phyloP scores from a whole-genome alignment of 2,329 filamentous ascomycete species.

The Periconia macrospinosa region DNA sequence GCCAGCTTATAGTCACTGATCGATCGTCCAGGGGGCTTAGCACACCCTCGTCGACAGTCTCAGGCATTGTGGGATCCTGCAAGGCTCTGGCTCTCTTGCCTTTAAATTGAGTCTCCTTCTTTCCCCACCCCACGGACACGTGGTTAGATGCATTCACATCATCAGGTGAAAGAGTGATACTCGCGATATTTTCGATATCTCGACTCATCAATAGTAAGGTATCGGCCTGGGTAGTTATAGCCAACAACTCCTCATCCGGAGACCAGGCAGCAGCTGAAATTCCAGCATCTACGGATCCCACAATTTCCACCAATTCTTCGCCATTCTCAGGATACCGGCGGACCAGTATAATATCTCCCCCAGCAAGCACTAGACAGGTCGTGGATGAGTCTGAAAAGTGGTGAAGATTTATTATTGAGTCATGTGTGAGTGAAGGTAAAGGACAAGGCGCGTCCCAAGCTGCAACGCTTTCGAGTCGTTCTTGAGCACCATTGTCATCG shows the following conservation, averaged over 20 bases:
- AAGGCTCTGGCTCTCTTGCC: slow-evolving; percentile 85
- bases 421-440: slow-evolving; percentile 71
- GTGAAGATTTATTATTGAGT: slow-evolving; percentile 77
- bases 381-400: slow-evolving; percentile 80
- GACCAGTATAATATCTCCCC: slow-evolving; percentile 87
- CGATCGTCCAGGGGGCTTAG: slow-evolving; percentile 75
- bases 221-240: slow-evolving; percentile 76
- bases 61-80: slow-evolving; percentile 90
- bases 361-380: slow-evolving; percentile 80
- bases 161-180: slow-evolving; percentile 70
- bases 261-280: slow-evolving; percentile 92
- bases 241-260: slow-evolving; percentile 88
- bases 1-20: slow-evolving; percentile 78
- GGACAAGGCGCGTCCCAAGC: slow-evolving; percentile 89
- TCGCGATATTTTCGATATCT: slow-evolving; percentile 80
- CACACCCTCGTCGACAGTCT: slow-evolving; percentile 82
- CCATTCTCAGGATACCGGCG: slow-evolving; percentile 68
- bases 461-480: slow-evolving; percentile 59
- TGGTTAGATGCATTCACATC: slow-evolving; percentile 88
- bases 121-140: slow-evolving; percentile 97
- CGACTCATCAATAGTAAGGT: slow-evolving; percentile 92
- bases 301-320: slow-evolving; percentile 86
- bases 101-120: slow-evolving; percentile 97
- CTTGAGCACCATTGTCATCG: slow-evolving; percentile 45
- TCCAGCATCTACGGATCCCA: slow-evolving; percentile 90